Percentiles rank a stretch among this genome's conserved stretches.
These are phyloP conservation scores for Gryganskiella cystojenkinii DNA, from an alignment of 192 early-diverging fungal species.

Conservation along the genomic window DNA sequence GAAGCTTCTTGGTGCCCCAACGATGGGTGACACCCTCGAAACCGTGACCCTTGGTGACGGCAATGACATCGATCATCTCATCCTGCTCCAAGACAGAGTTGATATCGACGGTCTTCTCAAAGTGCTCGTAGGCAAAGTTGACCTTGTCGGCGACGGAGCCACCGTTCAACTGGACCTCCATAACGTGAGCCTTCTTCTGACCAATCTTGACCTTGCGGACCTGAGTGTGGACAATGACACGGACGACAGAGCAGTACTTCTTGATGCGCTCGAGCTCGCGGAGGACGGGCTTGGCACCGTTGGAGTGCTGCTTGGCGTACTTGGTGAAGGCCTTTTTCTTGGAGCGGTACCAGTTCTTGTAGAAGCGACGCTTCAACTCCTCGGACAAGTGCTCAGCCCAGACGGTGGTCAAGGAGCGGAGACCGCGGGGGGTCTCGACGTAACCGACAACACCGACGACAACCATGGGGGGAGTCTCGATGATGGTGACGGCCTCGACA, in stretches of 20 bases:
- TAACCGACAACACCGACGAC: conserved; percentile 99
- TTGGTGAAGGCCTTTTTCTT: conserved; percentile 99
- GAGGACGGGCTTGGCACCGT: conserved; percentile 87
- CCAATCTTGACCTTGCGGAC: conserved; percentile 93
- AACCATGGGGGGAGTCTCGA: conserved; percentile 98
- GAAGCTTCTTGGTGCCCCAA: conserved; percentile 99
- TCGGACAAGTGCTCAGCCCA: conserved; percentile 99
- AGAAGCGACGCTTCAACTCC: conserved; percentile 99
- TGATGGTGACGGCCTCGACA: conserved; percentile 98
- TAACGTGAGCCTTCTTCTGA: conserved; percentile 99
- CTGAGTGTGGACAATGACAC: conserved; percentile 99
- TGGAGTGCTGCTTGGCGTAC: conserved; percentile 97
- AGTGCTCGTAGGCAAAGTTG: conserved; percentile 96
- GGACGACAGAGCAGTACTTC: conserved; percentile 99
- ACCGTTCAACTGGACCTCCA: conserved; percentile 99
- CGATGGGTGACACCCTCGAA: conserved; percentile 98
- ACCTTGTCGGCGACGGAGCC: conserved; percentile 97
- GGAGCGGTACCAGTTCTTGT: conserved; percentile 99
- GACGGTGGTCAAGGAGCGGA: conserved; percentile 98
- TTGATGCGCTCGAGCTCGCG: conserved; percentile 98
- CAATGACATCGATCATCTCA: conserved; percentile 99
- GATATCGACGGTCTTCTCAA: conserved; percentile 95
- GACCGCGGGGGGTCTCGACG: conserved; percentile 98
- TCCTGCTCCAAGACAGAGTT: conserved; percentile 95
- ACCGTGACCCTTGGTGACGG: conserved; percentile 99